Base-by-base conservation (phyloP, 2,329 filamentous ascomycete species). In the Trematosphaeria pertusa region DNA sequence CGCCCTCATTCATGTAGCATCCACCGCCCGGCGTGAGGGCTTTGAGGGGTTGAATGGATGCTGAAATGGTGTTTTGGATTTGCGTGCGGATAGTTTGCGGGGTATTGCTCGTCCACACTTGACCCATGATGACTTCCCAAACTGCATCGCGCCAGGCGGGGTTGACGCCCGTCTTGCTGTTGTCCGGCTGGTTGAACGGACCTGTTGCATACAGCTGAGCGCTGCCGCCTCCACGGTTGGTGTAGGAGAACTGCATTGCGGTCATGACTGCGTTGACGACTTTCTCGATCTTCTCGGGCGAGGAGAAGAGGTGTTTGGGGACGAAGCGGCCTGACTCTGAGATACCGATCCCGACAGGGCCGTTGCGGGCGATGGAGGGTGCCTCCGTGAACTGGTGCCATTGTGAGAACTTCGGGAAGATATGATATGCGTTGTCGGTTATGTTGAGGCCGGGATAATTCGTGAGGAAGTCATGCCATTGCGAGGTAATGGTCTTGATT, bases 181-280 rank as follows among this genome's bases (percentile, higher is more conserved):
- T 64, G 38, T 70, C 66, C 3, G 61, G 64, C 12, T 63, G 59
- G 38, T 65, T 70, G 18, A 56, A 40, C 1, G 69, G 69, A 1
- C 67, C 68, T 0, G 68, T 72, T 9, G 68, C 61, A 46, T 72
- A 72, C 10, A 72, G 58, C 30, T 72, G 69, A 4, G 63, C 67
- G 24, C 54, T 54, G 11, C 67, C 67, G 30, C 61, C 56, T 5
- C 56, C 62, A 12, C 53, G 39, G 20, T 62, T 64, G n/a, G 47
- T 52, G 36, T 59, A 47, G 3, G 65, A 65, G 33, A 64, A 59
- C 37, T 69, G 64, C 63, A 70, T 69, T 1, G 65, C 62, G 24
- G 57, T 54, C 2, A 70, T 43, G 14, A 72, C 57, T 5, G 68
- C 68, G 31, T 64, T 43, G 5, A 66, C 65, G 3, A 72, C 48